Evolutionary conservation across 202 grass and related monocot genomes (phyloP).

Genomic region (Digitaria exilis): DNA sequence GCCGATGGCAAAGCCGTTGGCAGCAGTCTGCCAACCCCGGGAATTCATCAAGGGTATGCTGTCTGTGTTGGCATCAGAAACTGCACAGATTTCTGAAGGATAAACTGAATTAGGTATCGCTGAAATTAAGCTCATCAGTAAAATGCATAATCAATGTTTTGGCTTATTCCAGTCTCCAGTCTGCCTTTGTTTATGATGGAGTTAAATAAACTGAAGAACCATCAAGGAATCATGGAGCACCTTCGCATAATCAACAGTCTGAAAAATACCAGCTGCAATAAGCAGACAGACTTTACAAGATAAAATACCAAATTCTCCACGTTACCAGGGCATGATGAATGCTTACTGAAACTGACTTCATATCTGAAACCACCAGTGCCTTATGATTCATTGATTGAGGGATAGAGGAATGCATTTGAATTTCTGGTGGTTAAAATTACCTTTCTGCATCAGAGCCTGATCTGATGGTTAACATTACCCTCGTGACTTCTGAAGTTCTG

Average conservation of each 20-base stretch:
- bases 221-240: neutral
- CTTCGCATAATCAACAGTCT: neutral
- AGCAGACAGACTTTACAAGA: neutral
- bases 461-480: neutral
- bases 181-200: neutral
- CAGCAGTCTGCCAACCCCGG: slow-evolving; percentile 40
- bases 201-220: neutral
- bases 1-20: slow-evolving; percentile 51
- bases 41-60: slow-evolving; percentile 28
- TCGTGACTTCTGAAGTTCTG: neutral
- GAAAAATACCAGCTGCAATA: neutral
- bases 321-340: neutral
- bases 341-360: neutral
- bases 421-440: slow-evolving; percentile 14
- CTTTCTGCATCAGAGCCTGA: neutral
- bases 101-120: neutral
- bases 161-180: neutral
- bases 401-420: neutral
- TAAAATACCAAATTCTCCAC: neutral
- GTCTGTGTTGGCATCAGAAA: slow-evolving; percentile 2
- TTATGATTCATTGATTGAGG: neutral
- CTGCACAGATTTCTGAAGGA: neutral
- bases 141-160: neutral
- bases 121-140: neutral
- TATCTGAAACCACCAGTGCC: neutral